A percentile compares a stretch with the other conserved stretches of the same genome.
Conservation (phyloP, 208 protist species). For the Acanthamoeba rhysodes region DNA sequence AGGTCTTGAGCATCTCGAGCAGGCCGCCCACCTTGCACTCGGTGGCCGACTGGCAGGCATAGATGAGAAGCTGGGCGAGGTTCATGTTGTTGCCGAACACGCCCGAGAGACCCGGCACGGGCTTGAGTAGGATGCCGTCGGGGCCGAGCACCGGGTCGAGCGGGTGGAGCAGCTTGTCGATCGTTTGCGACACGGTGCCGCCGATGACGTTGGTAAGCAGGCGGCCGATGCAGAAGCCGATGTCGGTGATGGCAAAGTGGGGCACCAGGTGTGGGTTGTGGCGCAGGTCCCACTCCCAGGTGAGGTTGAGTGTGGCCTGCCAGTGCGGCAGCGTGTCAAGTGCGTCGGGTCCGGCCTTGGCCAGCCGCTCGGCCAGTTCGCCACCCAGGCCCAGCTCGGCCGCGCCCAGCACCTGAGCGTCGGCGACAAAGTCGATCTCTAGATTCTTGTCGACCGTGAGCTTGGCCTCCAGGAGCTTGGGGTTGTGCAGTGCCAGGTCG, state of each 20-base stretch:
- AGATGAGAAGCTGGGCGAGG: slow-evolving; percentile 22
- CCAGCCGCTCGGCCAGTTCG: slow-evolving; percentile 60
- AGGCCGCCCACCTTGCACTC: slow-evolving; percentile 20
- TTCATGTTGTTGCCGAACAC: slow-evolving; percentile 71
- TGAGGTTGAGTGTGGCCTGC: slow-evolving; percentile 61
- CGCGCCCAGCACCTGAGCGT: neutral
- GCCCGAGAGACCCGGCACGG: slow-evolving; percentile 67
- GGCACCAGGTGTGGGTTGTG: neutral
- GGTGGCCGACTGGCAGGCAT: slow-evolving; percentile 1
- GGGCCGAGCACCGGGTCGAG: slow-evolving; percentile 65
- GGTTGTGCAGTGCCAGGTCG: slow-evolving; percentile 9
- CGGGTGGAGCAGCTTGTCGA: slow-evolving; percentile 57
- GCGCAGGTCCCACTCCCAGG: slow-evolving; percentile 27
- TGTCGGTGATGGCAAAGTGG: slow-evolving; percentile 38
- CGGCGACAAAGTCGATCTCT: neutral
- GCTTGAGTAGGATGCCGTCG: slow-evolving; percentile 60
- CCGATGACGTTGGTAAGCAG: slow-evolving; percentile 27
- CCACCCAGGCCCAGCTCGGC: slow-evolving; percentile 40
- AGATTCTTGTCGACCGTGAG: slow-evolving; percentile 23
- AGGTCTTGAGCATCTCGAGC: slow-evolving; percentile 21
- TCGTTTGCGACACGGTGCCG: slow-evolving; percentile 8
- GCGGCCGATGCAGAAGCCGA: slow-evolving; percentile 60
- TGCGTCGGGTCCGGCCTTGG: slow-evolving; percentile 46
- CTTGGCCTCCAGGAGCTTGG: slow-evolving; percentile 40
- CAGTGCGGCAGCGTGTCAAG: slow-evolving; percentile 62